These are phyloP conservation scores for Dactylonectria macrodidyma DNA, from an alignment of 2,329 filamentous ascomycete species.

Conservation along the genomic window DNA sequence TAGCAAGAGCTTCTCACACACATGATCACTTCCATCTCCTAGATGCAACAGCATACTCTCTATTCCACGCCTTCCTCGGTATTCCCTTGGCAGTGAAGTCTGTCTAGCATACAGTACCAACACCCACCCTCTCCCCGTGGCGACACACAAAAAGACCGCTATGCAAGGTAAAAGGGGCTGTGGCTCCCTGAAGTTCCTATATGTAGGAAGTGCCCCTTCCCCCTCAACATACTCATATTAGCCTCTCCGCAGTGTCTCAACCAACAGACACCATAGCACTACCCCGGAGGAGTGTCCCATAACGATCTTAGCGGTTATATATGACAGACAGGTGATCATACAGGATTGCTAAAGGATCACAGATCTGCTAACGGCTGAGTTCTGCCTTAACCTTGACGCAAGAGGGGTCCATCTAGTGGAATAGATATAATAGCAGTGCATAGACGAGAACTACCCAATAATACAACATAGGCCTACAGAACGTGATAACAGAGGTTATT, in stretches of 20 bases:
- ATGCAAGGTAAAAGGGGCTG: conserved; percentile 6
- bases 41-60: neutral
- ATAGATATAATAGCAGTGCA: no score
- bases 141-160: conserved; percentile 1
- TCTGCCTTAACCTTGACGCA: neutral
- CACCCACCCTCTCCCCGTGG: neutral
- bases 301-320: no score
- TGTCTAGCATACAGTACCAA: neutral
- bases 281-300: no score
- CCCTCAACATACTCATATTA: neutral
- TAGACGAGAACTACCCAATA: no score
- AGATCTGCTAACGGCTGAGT: neutral
- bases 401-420: no score
- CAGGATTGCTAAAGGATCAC: neutral
- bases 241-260: neutral
- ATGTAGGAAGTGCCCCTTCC: neutral
- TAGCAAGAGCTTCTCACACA: no score
- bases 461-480: no score
- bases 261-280: neutral
- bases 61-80: neutral
- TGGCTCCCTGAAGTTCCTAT: neutral
- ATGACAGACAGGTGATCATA: neutral
- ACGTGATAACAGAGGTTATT: neutral
- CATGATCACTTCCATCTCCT: no score
- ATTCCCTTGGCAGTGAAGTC: no score